Evolutionary conservation across 768 basidiomycete species (phyloP).

Genomic region (Suillus alpinus): DNA sequence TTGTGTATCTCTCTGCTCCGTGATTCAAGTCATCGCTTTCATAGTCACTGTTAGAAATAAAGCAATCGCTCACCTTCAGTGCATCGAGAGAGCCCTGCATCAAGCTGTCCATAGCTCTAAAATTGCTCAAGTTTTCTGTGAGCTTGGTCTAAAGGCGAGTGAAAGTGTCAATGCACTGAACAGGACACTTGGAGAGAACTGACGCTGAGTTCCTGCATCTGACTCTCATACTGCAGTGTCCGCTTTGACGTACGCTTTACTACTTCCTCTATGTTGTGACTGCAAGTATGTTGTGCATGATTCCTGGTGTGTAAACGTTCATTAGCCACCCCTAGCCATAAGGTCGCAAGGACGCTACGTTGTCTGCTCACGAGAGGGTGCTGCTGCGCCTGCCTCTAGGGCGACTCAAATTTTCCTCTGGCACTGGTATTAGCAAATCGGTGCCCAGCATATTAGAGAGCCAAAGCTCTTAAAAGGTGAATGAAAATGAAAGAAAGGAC

Average conservation of each 20-base stretch:
- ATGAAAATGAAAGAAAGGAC: conserved; percentile 4
- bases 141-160: conserved; percentile 49
- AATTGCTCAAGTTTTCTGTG: conserved; percentile 70
- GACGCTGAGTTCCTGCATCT: conserved; percentile 65
- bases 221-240: conserved; percentile 47
- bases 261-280: conserved; percentile 37
- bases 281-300: conserved; percentile 9
- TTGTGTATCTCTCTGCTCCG: conserved; percentile 50
- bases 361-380: conserved; percentile 16
- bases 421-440: conserved; percentile 4
- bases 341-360: neutral
- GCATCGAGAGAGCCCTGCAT: conserved; percentile 62
- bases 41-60: neutral
- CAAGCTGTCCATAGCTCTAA: conserved; percentile 67
- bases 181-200: conserved; percentile 15
- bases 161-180: neutral
- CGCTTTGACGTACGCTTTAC: conserved; percentile 47
- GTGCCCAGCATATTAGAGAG: neutral
- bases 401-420: neutral
- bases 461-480: neutral
- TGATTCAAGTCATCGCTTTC: neutral
- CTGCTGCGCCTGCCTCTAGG: conserved; percentile 3
- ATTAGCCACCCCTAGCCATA: conserved; percentile 14
- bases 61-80: conserved; percentile 47
- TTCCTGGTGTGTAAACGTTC: neutral